Percentiles rank a stretch among this genome's conserved stretches.
These are phyloP conservation scores for Hypomontagnella monticulosa DNA, from an alignment of 495 filamentous ascomycete species.

Conservation along the genomic window DNA sequence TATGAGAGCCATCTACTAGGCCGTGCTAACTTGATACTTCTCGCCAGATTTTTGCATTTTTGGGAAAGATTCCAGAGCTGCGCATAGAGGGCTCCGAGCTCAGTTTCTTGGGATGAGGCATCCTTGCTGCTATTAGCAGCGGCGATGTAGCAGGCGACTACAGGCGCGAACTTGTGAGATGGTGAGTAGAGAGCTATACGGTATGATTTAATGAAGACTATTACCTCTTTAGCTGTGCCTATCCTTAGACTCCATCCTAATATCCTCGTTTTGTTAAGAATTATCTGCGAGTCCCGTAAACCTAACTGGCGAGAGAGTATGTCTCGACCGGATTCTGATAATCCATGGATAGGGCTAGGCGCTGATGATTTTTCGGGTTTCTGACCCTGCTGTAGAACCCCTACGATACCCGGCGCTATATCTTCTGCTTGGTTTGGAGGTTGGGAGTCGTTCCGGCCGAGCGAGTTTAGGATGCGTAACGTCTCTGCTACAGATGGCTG, in stretches of 20 bases:
- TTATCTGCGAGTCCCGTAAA: constrained; percentile 43
- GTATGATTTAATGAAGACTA: not conserved
- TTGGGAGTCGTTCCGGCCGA: constrained; percentile 4
- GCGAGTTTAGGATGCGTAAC: not conserved
- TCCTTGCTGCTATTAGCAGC: constrained; percentile 13
- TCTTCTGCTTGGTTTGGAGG: not conserved
- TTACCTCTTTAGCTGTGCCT: constrained; percentile 53
- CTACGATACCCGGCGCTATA: constrained; percentile 23
- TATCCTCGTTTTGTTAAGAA: constrained; percentile 51
- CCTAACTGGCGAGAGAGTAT: constrained; percentile 41
- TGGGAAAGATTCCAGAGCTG: constrained; percentile 46
- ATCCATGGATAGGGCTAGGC: constrained; percentile 16
- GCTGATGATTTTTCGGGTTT: constrained; percentile 31
- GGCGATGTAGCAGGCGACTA: constrained; percentile 29
- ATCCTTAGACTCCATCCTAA: constrained; percentile 58
- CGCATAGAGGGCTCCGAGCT: constrained; percentile 31
- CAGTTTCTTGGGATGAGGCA: constrained; percentile 23
- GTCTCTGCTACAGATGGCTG: not conserved
- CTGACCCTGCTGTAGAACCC: constrained; percentile 34
- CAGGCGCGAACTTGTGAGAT: constrained; percentile 31
- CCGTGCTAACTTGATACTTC: constrained; percentile 43
- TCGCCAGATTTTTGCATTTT: constrained; percentile 47
- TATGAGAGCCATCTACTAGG: constrained; percentile 40
- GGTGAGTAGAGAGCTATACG: constrained; percentile 2
- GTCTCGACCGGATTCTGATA: constrained; percentile 35